Evolutionary conservation across 345 rosid genomes (phyloP).

Genomic region (Gossypium rotundifolium): DNA sequence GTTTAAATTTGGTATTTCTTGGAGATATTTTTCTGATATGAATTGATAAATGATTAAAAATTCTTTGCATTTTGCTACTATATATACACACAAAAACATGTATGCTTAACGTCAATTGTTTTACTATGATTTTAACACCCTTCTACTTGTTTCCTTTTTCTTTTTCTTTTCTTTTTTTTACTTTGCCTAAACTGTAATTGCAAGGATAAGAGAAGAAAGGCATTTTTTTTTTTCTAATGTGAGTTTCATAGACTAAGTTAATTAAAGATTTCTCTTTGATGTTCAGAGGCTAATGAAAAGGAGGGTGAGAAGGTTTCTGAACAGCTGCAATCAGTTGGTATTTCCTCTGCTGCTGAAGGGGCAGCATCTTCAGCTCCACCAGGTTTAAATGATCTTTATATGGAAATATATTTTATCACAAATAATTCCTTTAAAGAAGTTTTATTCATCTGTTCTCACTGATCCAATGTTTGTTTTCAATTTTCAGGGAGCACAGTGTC

Average conservation of each 20-base stretch:
- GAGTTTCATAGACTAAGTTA: neutral
- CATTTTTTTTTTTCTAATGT: neutral
- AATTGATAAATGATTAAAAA: neutral
- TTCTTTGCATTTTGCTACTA: neutral
- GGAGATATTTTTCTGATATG: neutral
- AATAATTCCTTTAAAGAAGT: neutral
- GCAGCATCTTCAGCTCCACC: constrained; percentile 23
- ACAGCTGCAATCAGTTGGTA: constrained; percentile 58
- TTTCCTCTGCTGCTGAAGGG: constrained; percentile 56
- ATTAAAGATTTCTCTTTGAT: neutral
- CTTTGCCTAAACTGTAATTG: too few species aligned
- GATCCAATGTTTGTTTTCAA: neutral
- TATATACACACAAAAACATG: neutral
- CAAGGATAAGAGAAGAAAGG: too few species aligned
- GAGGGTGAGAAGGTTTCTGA: constrained; percentile 61
- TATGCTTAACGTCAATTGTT: neutral
- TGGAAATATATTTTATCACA: neutral
- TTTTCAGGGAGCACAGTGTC: constrained; percentile 37
- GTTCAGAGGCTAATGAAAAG: constrained; percentile 55
- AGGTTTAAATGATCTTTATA: neutral
- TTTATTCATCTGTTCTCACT: neutral
- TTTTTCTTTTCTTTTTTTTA: too few species aligned
- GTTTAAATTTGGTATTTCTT: neutral
- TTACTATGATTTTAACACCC: neutral
- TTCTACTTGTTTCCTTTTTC: neutral